Evolutionary conservation across 2,329 filamentous ascomycete genomes (phyloP).

Genomic region (Aspergillus ustus): DNA sequence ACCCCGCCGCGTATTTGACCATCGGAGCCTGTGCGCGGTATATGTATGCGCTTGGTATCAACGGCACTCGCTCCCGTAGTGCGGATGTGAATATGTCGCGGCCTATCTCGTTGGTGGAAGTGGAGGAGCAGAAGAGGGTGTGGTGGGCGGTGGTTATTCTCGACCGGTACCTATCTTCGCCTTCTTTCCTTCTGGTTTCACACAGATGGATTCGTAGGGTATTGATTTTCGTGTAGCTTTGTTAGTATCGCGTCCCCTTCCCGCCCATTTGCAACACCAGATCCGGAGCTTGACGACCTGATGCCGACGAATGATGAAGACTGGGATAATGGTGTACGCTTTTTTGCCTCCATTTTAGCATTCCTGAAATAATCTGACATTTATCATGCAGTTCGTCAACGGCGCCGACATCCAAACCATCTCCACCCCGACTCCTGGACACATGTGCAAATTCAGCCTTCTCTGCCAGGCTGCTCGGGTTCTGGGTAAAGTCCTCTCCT

Average conservation of each 20-base stretch:
- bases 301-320: neutral
- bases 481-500: constrained; percentile 9
- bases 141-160: constrained; percentile 3
- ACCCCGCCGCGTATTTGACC: neutral
- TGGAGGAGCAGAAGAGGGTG: neutral
- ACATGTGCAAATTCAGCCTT: constrained; percentile 31
- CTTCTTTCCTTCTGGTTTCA: no score
- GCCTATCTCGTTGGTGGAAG: neutral
- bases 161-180: constrained; percentile 12
- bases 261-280: neutral
- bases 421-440: constrained; percentile 13
- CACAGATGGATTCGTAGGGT: no score
- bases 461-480: constrained; percentile 17
- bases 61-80: neutral
- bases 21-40: neutral
- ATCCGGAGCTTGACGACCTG: neutral
- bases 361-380: neutral
- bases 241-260: neutral
- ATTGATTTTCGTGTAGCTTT: neutral
- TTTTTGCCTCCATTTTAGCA: no score
- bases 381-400: neutral
- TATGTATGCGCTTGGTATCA: neutral
- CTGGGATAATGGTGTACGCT: neutral
- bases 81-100: neutral
- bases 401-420: neutral